Percentiles rank a stretch among this genome's conserved stretches.
These are phyloP conservation scores for Mycena rebaudengoi DNA, from an alignment of 768 basidiomycete genomes.

Conservation along the genomic window DNA sequence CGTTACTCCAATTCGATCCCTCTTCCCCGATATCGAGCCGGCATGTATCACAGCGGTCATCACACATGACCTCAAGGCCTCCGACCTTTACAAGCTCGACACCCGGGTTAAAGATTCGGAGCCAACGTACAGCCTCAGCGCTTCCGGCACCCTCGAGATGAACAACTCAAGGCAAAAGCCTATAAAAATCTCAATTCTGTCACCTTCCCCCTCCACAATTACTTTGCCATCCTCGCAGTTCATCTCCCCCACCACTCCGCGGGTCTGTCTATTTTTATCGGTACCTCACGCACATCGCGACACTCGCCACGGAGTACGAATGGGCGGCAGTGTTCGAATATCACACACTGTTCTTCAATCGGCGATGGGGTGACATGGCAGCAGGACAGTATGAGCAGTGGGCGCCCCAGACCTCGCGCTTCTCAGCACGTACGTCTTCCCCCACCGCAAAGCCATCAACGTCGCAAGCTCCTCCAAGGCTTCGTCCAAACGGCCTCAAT, in stretches of 20 bases:
- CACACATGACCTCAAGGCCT: not conserved
- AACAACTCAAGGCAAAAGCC: conserved; percentile 7
- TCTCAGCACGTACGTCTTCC: not conserved
- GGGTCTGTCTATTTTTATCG: not conserved
- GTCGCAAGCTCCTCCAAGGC: not conserved
- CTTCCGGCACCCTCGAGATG: not conserved
- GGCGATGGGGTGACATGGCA: not conserved
- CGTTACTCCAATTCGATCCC: not conserved
- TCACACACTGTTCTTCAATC: conserved; percentile 9
- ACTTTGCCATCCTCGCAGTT: conserved; percentile 4
- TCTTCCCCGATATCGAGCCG: not conserved
- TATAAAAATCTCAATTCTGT: conserved; percentile 1
- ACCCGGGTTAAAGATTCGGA: not conserved
- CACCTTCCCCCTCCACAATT: not conserved
- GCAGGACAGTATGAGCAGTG: not conserved
- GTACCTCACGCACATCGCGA: not conserved
- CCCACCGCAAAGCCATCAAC: not conserved
- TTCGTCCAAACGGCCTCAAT: not conserved
- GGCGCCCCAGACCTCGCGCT: not conserved
- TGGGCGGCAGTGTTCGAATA: conserved; percentile 3
- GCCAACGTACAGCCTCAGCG: not conserved
- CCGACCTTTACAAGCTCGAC: not conserved
- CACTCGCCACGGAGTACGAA: conserved; percentile 3
- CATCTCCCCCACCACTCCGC: not conserved
- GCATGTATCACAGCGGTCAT: not conserved